A percentile compares a stretch with the other conserved stretches of the same genome.
phyloP scores from a whole-genome alignment of 75 land plant genomes.

The Cryptomeria japonica region DNA sequence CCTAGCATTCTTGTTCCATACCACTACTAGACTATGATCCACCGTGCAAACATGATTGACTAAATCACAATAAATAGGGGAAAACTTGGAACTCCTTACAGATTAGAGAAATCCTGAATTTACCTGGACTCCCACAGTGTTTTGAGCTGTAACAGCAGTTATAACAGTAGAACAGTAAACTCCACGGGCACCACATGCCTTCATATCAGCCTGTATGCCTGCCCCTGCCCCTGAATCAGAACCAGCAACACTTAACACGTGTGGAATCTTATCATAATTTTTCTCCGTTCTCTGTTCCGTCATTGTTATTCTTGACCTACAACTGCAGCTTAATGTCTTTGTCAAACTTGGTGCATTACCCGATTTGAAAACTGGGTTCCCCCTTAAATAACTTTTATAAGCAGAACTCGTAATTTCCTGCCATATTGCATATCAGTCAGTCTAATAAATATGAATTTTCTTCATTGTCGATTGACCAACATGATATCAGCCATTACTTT shows the following conservation, averaged over 20 bases:
- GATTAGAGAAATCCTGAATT: background rate
- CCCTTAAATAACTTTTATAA: background rate
- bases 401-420: background rate
- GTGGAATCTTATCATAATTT: slow-evolving; percentile 44
- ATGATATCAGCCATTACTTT: background rate
- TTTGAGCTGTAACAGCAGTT: slow-evolving; percentile 95
- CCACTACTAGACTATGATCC: background rate
- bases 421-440: background rate
- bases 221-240: slow-evolving; percentile 98
- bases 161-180: slow-evolving; percentile 90
- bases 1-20: background rate
- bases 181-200: slow-evolving; percentile 83
- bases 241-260: slow-evolving; percentile 92
- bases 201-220: slow-evolving; percentile 95
- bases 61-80: background rate
- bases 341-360: background rate
- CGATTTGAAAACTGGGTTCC: background rate
- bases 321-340: background rate
- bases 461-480: background rate
- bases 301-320: background rate
- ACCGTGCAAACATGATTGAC: background rate
- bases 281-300: background rate
- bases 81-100: background rate
- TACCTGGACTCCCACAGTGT: slow-evolving; percentile 95
- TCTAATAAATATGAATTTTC: background rate